Conservation (phyloP, 805 yeast genomes). For the Zygosaccharomyces pseudorouxii region DNA sequence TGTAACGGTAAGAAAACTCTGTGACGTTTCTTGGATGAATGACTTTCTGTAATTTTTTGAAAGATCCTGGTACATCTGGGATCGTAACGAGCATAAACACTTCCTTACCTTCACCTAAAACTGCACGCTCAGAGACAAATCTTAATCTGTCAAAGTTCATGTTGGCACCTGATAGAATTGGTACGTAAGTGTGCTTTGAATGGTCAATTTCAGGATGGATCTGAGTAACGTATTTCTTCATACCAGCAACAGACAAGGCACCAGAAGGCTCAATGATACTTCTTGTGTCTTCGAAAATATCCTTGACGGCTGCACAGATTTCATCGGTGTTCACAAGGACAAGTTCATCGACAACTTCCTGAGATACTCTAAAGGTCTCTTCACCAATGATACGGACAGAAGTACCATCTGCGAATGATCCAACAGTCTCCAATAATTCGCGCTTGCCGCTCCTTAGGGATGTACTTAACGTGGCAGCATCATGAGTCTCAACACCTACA, state of each 20-base stretch:
- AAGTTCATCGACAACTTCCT: conserved; percentile 81
- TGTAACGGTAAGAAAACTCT: conserved; percentile 86
- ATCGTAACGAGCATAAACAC: conserved; percentile 85
- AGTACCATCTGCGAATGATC: conserved; percentile 98
- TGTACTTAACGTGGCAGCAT: conserved; percentile 87
- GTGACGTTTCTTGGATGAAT: conserved; percentile 88
- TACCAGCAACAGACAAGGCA: conserved; percentile 92
- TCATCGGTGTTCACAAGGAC: conserved; percentile 86
- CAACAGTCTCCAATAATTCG: conserved; percentile 64
- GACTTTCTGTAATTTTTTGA: conserved; percentile 66
- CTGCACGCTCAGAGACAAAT: conserved; percentile 95
- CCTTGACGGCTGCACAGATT: conserved; percentile 94
- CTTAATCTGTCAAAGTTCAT: conserved; percentile 96
- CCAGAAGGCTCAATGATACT: conserved; percentile 95
- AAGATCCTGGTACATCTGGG: conserved; percentile 92
- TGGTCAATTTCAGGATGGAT: conserved; percentile 68
- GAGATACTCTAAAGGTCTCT: conserved; percentile 81
- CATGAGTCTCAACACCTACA: conserved; percentile 93
- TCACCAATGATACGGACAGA: conserved; percentile 88
- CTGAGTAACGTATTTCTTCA: conserved; percentile 69
- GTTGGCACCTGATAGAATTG: conserved; percentile 92
- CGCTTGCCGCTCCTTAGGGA: conserved; percentile 56
- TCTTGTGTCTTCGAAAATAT: conserved; percentile 92
- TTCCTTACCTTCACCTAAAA: conserved; percentile 97
- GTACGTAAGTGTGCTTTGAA: conserved; percentile 64